These are phyloP conservation scores for Tilletia caries DNA, from an alignment of 1,284 basidiomycete genomes.

Conservation along the genomic window DNA sequence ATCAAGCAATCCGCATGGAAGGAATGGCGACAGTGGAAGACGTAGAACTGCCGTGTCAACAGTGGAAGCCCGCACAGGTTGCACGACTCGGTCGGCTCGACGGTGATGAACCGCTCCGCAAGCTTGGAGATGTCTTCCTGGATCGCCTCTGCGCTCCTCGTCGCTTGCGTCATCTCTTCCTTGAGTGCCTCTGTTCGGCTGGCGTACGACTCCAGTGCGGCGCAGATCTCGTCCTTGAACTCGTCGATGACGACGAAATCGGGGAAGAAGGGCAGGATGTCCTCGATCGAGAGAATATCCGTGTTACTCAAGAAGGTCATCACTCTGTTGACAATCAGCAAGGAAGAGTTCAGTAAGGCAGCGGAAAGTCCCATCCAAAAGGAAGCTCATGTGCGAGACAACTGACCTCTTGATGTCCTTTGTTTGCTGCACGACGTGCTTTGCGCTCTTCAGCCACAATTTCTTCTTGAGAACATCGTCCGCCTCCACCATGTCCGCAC, in stretches of 20 bases:
- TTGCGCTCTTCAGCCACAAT: constrained; percentile 95
- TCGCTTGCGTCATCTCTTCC: constrained; percentile 93
- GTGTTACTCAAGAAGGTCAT: constrained; percentile 95
- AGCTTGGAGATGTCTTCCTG: constrained; percentile 83
- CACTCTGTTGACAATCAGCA: constrained; percentile 62
- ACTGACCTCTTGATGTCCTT: constrained; percentile 93
- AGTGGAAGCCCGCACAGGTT: constrained; percentile 72
- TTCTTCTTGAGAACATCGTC: constrained; percentile 69
- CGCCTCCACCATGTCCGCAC: constrained; percentile 39
- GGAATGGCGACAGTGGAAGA: constrained; percentile 93
- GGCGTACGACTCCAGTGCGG: constrained; percentile 89
- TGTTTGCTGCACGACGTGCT: constrained; percentile 93
- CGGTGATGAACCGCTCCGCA: constrained; percentile 85
- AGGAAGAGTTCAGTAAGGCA: not conserved
- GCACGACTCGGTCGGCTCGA: constrained; percentile 83
- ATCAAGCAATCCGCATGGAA: constrained; percentile 58
- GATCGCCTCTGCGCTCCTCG: constrained; percentile 84
- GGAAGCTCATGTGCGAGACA: not conserved
- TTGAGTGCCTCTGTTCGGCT: constrained; percentile 85
- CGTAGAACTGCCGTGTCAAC: constrained; percentile 87
- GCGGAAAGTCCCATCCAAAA: not conserved
- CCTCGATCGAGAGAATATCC: constrained; percentile 92
- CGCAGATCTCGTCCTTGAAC: constrained; percentile 98
- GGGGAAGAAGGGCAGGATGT: constrained; percentile 98
- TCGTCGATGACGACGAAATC: constrained; percentile 99